Conservation (phyloP, 2,329 filamentous ascomycete species). For the Fusarium sp. region DNA sequence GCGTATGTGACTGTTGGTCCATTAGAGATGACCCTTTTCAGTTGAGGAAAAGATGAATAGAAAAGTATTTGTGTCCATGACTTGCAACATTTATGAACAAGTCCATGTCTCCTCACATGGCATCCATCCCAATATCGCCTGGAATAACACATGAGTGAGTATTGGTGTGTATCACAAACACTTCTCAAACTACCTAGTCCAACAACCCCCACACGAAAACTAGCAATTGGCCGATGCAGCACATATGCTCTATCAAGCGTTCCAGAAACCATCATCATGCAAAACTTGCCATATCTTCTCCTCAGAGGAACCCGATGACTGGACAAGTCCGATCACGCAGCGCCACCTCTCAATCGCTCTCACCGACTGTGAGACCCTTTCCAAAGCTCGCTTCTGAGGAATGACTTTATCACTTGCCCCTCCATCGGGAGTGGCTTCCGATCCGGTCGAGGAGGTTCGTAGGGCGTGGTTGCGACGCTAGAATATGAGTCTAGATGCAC, state of each 20-base stretch:
- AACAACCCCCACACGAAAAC: no score
- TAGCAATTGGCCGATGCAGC: no score
- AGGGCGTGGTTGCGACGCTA: slow-evolving; percentile 28
- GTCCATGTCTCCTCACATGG: background rate
- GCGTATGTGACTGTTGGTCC: background rate
- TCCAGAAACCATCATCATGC: slow-evolving; percentile 11
- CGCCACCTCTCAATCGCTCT: slow-evolving; percentile 20
- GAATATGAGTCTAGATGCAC: slow-evolving; percentile 25
- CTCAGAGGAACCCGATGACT: slow-evolving; percentile 3
- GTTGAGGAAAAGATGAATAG: background rate
- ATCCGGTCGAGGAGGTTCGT: slow-evolving; percentile 25
- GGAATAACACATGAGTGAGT: background rate
- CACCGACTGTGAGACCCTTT: slow-evolving; percentile 5
- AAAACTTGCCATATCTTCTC: background rate
- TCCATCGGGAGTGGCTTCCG: slow-evolving; percentile 30
- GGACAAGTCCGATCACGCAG: slow-evolving; percentile 29
- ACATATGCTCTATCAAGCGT: background rate
- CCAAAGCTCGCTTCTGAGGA: background rate
- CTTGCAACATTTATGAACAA: background rate
- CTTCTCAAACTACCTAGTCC: background rate
- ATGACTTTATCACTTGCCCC: background rate
- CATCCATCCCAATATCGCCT: background rate
- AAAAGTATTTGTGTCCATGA: background rate
- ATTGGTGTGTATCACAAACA: slow-evolving; percentile 1
- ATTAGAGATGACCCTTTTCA: background rate